Evolutionary conservation across 148 eudicot species (phyloP).

Genomic region (Chenopodium album): DNA sequence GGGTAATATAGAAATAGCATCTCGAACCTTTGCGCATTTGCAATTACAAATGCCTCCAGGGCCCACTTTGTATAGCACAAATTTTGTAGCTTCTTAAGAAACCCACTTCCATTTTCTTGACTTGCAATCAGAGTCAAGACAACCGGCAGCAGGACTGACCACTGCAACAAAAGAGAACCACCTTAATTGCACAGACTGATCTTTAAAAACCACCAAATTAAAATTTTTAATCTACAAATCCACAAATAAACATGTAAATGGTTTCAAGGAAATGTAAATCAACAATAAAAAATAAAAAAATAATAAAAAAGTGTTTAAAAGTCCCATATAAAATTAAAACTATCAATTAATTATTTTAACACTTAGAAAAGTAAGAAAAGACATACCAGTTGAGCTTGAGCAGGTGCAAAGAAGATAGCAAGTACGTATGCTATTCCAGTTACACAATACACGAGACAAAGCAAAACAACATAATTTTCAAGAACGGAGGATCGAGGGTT

Average conservation of each 20-base stretch:
- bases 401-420: conserved; percentile 63
- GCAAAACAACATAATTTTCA: conserved; percentile 54
- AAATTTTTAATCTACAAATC: not conserved
- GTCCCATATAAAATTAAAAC: too few species aligned
- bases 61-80: conserved; percentile 91
- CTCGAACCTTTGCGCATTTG: conserved; percentile 76
- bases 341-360: too few species aligned
- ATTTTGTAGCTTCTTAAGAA: conserved; percentile 36
- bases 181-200: not conserved
- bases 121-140: conserved; percentile 78
- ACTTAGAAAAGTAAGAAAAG: not conserved
- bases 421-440: conserved; percentile 63
- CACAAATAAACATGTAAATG: not conserved
- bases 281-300: not conserved
- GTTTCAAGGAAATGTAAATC: not conserved
- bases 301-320: too few species aligned
- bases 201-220: not conserved
- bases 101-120: conserved; percentile 47
- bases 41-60: conserved; percentile 80
- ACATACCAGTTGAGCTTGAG: conserved; percentile 69
- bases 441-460: conserved; percentile 76
- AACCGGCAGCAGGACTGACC: conserved; percentile 85
- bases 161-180: conserved; percentile 36
- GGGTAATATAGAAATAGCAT: not conserved
- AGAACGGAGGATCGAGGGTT: conserved; percentile 64